Percentiles rank a stretch among this genome's conserved stretches.
phyloP scores from a whole-genome alignment of 2,329 filamentous ascomycete species.

The Sordariomycetes sp. region DNA sequence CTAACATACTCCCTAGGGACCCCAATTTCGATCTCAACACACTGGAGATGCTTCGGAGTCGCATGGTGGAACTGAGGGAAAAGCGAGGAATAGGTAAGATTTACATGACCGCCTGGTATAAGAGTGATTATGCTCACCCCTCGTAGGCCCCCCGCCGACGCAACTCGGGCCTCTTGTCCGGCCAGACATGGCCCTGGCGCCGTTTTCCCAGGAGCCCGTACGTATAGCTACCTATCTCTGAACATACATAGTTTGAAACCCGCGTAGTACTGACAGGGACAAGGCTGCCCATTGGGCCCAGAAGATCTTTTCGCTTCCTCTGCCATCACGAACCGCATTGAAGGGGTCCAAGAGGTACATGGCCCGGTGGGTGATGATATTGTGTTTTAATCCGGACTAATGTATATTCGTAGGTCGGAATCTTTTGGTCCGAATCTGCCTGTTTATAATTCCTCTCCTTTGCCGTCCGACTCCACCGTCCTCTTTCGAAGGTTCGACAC shows the following conservation, averaged over 20 bases:
- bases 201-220: background rate
- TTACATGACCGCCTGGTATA: background rate
- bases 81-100: slow-evolving; percentile 40
- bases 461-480: slow-evolving; percentile 36
- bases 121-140: background rate
- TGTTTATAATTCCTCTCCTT: slow-evolving; percentile 9
- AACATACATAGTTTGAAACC: slow-evolving; percentile 2
- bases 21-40: slow-evolving; percentile 44
- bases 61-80: slow-evolving; percentile 40
- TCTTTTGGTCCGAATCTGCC: slow-evolving; percentile 33
- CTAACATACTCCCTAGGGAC: slow-evolving; percentile 20
- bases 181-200: background rate
- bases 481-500: slow-evolving; percentile 40
- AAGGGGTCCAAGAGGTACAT: slow-evolving; percentile 25
- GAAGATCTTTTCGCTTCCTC: slow-evolving; percentile 44
- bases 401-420: slow-evolving; percentile 24
- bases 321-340: slow-evolving; percentile 38
- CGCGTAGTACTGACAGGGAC: background rate
- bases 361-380: background rate
- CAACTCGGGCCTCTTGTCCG: background rate
- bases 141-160: background rate
- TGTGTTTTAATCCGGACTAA: background rate
- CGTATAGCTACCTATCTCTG: background rate
- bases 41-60: slow-evolving; percentile 35
- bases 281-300: slow-evolving; percentile 44